A percentile compares a stretch with the other conserved stretches of the same genome.
These are phyloP conservation scores for Termitomyces sp. DNA, from an alignment of 768 basidiomycete species.

Conservation along the genomic window DNA sequence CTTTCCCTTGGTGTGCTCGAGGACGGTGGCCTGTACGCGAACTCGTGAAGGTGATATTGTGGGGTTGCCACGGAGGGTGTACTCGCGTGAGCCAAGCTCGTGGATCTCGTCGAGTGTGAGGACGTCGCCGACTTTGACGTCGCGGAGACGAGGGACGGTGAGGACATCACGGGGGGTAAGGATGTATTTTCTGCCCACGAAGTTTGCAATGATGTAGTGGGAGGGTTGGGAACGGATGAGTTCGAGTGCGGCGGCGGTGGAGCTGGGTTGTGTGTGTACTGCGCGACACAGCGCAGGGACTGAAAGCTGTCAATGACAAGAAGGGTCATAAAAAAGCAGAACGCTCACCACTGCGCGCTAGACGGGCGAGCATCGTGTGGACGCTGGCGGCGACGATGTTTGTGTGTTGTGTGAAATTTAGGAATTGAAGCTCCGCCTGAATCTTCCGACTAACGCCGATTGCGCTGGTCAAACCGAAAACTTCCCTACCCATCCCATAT, in stretches of 20 bases:
- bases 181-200: slow-evolving; percentile 87
- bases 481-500: slow-evolving; percentile 43
- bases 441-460: slow-evolving; percentile 52
- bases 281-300: slow-evolving; percentile 21
- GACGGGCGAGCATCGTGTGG: slow-evolving; percentile 25
- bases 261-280: slow-evolving; percentile 27
- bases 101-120: slow-evolving; percentile 83
- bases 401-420: slow-evolving; percentile 21
- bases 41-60: slow-evolving; percentile 64
- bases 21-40: slow-evolving; percentile 82
- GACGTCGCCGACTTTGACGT: slow-evolving; percentile 82
- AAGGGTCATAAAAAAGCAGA: neutral
- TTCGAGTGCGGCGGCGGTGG: slow-evolving; percentile 64
- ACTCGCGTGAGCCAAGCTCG: slow-evolving; percentile 95
- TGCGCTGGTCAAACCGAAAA: slow-evolving; percentile 37
- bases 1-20: slow-evolving; percentile 94
- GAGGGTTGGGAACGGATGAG: slow-evolving; percentile 90
- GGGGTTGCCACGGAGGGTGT: slow-evolving; percentile 81
- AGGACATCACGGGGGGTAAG: slow-evolving; percentile 89
- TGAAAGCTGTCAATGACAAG: slow-evolving; percentile 7
- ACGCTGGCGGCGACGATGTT: slow-evolving; percentile 7
- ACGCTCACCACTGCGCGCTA: slow-evolving; percentile 33
- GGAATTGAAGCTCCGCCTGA: slow-evolving; percentile 38
- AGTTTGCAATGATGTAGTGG: slow-evolving; percentile 86
- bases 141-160: slow-evolving; percentile 88